These are phyloP conservation scores for Antrodiella citrinella DNA, from an alignment of 768 basidiomycete species.

Conservation along the genomic window DNA sequence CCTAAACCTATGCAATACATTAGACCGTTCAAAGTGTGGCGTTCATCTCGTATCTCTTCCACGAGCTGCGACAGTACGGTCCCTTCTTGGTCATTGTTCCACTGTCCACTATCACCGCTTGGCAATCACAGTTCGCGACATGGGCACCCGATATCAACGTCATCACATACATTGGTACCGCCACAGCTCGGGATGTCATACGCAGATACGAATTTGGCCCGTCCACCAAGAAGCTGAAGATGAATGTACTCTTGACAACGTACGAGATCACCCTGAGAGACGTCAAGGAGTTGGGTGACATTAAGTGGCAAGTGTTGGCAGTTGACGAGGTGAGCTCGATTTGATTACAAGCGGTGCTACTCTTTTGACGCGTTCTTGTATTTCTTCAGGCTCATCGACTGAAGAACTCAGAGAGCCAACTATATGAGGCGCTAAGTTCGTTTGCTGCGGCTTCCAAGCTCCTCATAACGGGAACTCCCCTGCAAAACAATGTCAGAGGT, in stretches of 20 bases:
- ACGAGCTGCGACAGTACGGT: slow-evolving; percentile 86
- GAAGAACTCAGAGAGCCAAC: slow-evolving; percentile 95
- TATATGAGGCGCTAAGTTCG: slow-evolving; percentile 88
- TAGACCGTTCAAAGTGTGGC: slow-evolving; percentile 94
- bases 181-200: slow-evolving; percentile 82
- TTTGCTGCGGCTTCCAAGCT: slow-evolving; percentile 90
- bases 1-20: slow-evolving; percentile 8
- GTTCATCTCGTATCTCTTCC: slow-evolving; percentile 92
- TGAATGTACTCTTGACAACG: slow-evolving; percentile 95
- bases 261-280: slow-evolving; percentile 95
- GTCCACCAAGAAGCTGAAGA: slow-evolving; percentile 83
- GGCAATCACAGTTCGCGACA: slow-evolving; percentile 89
- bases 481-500: slow-evolving; percentile 99
- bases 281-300: slow-evolving; percentile 76
- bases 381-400: slow-evolving; percentile 77
- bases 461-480: slow-evolving; percentile 94
- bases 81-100: slow-evolving; percentile 98
- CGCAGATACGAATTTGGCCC: slow-evolving; percentile 87
- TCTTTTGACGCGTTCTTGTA: slow-evolving; percentile 1
- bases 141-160: slow-evolving; percentile 98
- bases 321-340: slow-evolving; percentile 92
- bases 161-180: slow-evolving; percentile 92
- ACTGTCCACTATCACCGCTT: slow-evolving; percentile 94
- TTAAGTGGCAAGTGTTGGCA: slow-evolving; percentile 95
- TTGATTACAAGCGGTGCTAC: background rate